Evolutionary conservation across 164 flowering plant genomes (phyloP), one percentile per base, ranked within the genome.

Genomic region (Vitis amurensis): DNA sequence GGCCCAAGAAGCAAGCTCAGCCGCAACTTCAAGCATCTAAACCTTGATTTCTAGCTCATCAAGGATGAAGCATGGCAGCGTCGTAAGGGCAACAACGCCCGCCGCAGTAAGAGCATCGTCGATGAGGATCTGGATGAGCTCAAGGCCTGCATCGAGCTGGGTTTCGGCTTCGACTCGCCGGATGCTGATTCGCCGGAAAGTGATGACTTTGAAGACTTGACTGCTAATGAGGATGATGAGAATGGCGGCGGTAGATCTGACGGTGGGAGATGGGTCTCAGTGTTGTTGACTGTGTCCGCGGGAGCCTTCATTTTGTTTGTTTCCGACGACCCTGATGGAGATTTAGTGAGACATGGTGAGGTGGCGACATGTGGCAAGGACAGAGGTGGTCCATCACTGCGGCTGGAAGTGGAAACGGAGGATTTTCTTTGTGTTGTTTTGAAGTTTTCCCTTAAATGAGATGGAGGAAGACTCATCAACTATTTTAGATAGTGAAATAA

Each of bases 11-110:
- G 90, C 10, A 86, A 79, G 65, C 86, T 87, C 27, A 23, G 61
- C 6, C 73, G 88, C 4, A 74, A 87, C 64, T 86, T 87, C 80
- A 87, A 87, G 81, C 91, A 87, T 60, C 64, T 87, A 17, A 84
- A 84, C 67, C 83, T 87, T 44, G 91, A 87, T 59, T 87, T 87
- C 51, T 77, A 84, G 72, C 77, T 87, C 12, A 78, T 78, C 76
- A 82, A 71, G 23, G 84, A 82, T 48, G 85, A 81, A 19, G 23
- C 23, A 19, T 19, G 23, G 0, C 1, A 19, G 0, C 1, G 0
- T 0, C 23, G 23, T 19, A 19, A 19, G 23, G 23, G 23, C 1
- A 19, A 19, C 23, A 19, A 19, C 1, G 1, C 23, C 23, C 23
- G 23, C 1, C 23, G 1, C 23, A 19, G 23, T 19, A 0, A 19